These are phyloP conservation scores for Macadamia tetraphylla DNA, from an alignment of 164 flowering plant species.

Conservation along the genomic window DNA sequence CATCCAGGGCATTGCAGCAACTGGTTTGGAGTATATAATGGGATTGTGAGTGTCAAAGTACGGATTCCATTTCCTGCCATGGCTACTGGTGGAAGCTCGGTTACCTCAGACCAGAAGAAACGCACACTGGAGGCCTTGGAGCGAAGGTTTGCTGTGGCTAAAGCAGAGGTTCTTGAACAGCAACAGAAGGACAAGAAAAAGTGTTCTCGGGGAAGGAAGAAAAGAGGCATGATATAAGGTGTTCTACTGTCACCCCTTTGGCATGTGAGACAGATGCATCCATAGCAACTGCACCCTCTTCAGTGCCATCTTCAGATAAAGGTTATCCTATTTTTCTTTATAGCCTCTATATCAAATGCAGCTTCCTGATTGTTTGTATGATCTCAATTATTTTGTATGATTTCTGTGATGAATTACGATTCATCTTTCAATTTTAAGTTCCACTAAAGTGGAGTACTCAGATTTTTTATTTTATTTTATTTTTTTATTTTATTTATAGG, in stretches of 20 bases:
- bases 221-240: neutral
- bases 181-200: slow-evolving; percentile 32
- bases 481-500: no score
- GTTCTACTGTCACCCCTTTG: slow-evolving; percentile 13
- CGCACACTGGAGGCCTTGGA: slow-evolving; percentile 63
- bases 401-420: no score
- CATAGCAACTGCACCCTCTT: slow-evolving; percentile 9
- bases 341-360: neutral
- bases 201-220: slow-evolving; percentile 11
- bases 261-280: slow-evolving; percentile 4
- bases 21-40: no score
- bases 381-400: no score
- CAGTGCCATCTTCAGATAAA: slow-evolving; percentile 21
- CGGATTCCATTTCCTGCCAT: slow-evolving; percentile 10
- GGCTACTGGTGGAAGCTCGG: slow-evolving; percentile 12
- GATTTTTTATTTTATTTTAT: no score
- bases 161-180: slow-evolving; percentile 44
- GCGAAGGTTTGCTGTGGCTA: slow-evolving; percentile 52
- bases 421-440: no score
- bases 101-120: slow-evolving; percentile 34
- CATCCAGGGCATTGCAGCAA: no score
- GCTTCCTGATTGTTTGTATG: no score
- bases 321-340: slow-evolving; percentile 14
- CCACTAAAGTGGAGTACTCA: no score
- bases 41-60: no score